Percentiles rank a stretch among this genome's conserved stretches.
These are phyloP conservation scores for Ustilago shanxiensis DNA, from an alignment of 1,284 basidiomycete genomes.

Conservation along the genomic window DNA sequence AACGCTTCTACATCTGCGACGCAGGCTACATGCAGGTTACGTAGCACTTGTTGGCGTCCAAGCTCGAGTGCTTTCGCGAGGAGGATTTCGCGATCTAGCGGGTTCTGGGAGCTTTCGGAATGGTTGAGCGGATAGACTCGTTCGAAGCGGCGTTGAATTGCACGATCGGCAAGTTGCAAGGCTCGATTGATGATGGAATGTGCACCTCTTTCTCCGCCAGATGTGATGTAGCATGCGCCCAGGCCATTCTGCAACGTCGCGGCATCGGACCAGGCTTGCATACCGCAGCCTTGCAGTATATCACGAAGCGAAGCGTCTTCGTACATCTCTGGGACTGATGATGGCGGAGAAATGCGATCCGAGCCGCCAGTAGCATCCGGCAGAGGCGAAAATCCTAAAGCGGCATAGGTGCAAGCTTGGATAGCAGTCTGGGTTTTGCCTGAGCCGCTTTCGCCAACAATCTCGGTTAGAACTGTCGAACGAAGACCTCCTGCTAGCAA, in stretches of 20 bases:
- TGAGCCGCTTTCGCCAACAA: slow-evolving; percentile 61
- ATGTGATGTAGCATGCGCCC: slow-evolving; percentile 43
- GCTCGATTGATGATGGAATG: slow-evolving; percentile 37
- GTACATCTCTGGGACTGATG: background rate
- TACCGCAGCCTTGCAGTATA: slow-evolving; percentile 24
- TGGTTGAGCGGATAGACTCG: background rate
- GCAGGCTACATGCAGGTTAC: slow-evolving; percentile 45
- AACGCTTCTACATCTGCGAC: slow-evolving; percentile 44
- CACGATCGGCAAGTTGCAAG: slow-evolving; percentile 17
- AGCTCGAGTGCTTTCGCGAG: slow-evolving; percentile 23
- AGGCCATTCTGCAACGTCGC: background rate
- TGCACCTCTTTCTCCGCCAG: slow-evolving; percentile 33
- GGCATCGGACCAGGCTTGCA: background rate
- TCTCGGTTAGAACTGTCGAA: slow-evolving; percentile 48
- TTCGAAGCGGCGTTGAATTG: slow-evolving; percentile 19
- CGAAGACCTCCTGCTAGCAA: slow-evolving; percentile 52
- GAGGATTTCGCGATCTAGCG: slow-evolving; percentile 9
- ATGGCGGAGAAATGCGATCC: background rate
- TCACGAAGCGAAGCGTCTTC: slow-evolving; percentile 14
- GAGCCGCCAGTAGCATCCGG: background rate
- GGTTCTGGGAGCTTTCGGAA: background rate
- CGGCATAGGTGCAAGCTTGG: slow-evolving; percentile 48
- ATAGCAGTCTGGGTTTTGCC: slow-evolving; percentile 64
- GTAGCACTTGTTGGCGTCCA: slow-evolving; percentile 23
- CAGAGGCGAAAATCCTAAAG: slow-evolving; percentile 37